Base-by-base conservation (phyloP, 495 filamentous ascomycete species). In the Aspergillus ellipticus region DNA sequence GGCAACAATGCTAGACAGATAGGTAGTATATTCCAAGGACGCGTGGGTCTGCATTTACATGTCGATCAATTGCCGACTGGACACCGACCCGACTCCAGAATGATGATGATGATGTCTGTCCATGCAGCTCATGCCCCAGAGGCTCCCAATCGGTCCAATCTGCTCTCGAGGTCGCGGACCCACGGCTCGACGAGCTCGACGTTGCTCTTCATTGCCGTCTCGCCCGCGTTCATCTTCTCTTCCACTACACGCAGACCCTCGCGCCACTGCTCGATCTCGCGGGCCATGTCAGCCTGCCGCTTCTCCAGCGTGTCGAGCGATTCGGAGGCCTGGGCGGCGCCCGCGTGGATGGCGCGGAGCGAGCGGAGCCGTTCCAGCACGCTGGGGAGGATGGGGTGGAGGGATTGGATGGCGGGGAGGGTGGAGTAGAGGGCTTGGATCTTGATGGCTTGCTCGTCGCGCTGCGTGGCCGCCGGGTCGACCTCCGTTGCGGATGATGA, bases 341-440 rank as follows among this genome's bases (percentile, higher is more conserved):
- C 89, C 0, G 89, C 84, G 62, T 99, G 94, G 31, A 97, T 86
- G 20, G 85, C 82, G 55, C 90, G 81, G 46, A 99, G 77, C 8
- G 89, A 93, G 37, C 91, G 79, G 37, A 99, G 74, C 16, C 95
- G 82, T 64, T 97, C 90, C 3, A 99, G 78, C 20, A 97, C 77
- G 4, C 89, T 82, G 7, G 95, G 95, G 11, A 99, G 77, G 20
- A 96, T 72, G 6, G 95, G 94, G 4, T 89, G 80, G 13, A 97
- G 76, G 52, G 81, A 89, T 70, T 97, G 90, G 58, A 99, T 95
- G 10, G 90, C 93, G 6, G 90, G 85, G 5, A 99, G 79, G 15
- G 89, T 89, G 2, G 87, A 86, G 69, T 96, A 97, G 3, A 99
- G 82, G 2, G 92, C 92, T 62, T 96, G 93, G 66, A 97, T 88